Percentiles rank a stretch among this genome's conserved stretches.
Evolutionary conservation across 1,284 basidiomycete genomes (phyloP).

Genomic region (Singerocomus inundabilis): DNA sequence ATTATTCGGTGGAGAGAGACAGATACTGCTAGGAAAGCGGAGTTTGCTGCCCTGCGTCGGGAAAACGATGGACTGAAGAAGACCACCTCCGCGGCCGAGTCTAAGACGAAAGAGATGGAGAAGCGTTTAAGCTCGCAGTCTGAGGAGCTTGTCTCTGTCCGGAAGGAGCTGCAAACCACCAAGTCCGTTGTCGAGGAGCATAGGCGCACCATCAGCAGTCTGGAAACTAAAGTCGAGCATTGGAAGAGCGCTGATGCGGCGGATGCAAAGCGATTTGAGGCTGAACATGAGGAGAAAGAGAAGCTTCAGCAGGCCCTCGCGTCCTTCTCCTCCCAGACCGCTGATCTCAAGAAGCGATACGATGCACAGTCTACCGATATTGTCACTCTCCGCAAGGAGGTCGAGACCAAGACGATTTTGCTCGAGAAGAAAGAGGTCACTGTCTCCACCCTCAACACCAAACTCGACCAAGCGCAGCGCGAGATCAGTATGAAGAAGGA

Average conservation of each 20-base stretch:
- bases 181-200: too few species aligned
- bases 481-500: neutral
- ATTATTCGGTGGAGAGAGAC: neutral
- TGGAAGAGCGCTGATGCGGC: too few species aligned
- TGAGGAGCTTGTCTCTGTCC: too few species aligned
- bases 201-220: too few species aligned
- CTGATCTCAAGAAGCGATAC: constrained; percentile 1
- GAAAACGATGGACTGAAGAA: too few species aligned
- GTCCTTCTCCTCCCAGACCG: neutral
- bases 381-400: neutral
- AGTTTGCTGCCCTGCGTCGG: too few species aligned
- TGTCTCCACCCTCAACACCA: constrained; percentile 2
- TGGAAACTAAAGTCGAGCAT: too few species aligned
- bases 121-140: too few species aligned
- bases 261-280: neutral
- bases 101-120: too few species aligned
- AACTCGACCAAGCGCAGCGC: neutral
- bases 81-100: too few species aligned
- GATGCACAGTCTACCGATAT: neutral
- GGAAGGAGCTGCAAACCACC: too few species aligned
- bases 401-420: neutral
- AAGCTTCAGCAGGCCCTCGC: neutral
- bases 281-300: neutral
- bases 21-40: too few species aligned
- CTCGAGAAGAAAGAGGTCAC: constrained; percentile 1